Evolutionary conservation across 2,329 filamentous ascomycete genomes (phyloP).

Genomic region (Fusarium sp.): DNA sequence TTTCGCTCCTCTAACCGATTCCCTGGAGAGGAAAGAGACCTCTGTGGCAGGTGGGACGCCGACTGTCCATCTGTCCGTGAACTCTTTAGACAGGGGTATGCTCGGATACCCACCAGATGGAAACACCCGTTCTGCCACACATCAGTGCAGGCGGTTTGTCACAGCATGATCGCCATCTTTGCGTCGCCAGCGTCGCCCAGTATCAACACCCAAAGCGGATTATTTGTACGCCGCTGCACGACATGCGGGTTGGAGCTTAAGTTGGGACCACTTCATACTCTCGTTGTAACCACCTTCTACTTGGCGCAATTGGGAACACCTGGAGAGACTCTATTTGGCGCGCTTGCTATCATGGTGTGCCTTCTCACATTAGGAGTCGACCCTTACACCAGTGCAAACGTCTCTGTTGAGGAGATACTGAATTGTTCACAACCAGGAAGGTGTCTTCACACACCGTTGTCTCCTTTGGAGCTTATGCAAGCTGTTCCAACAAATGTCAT

Average conservation of each 20-base stretch:
- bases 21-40: slow-evolving; percentile 29
- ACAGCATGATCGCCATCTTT: neutral
- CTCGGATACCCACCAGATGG: slow-evolving; percentile 20
- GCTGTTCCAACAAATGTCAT: slow-evolving; percentile 6
- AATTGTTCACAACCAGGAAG: neutral
- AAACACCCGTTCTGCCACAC: slow-evolving; percentile 35
- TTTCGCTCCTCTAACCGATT: slow-evolving; percentile 11
- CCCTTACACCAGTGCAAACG: neutral
- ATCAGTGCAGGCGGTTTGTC: slow-evolving; percentile 19
- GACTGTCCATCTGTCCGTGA: neutral
- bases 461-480: slow-evolving; percentile 2
- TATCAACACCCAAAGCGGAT: slow-evolving; percentile 17
- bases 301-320: slow-evolving; percentile 9
- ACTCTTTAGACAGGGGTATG: slow-evolving; percentile 14
- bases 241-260: slow-evolving; percentile 26
- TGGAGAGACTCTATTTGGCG: slow-evolving; percentile 35
- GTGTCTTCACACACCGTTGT: slow-evolving; percentile 12
- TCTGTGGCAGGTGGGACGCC: slow-evolving; percentile 33
- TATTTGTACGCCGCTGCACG: slow-evolving; percentile 21
- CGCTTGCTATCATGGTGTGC: slow-evolving; percentile 15
- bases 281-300: slow-evolving; percentile 24
- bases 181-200: fast-evolving
- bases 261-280: slow-evolving; percentile 12
- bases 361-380: slow-evolving; percentile 7
- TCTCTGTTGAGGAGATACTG: slow-evolving; percentile 24